Conservation (phyloP, 1,284 basidiomycete species). For the Leccinum pseudoinsigne region DNA sequence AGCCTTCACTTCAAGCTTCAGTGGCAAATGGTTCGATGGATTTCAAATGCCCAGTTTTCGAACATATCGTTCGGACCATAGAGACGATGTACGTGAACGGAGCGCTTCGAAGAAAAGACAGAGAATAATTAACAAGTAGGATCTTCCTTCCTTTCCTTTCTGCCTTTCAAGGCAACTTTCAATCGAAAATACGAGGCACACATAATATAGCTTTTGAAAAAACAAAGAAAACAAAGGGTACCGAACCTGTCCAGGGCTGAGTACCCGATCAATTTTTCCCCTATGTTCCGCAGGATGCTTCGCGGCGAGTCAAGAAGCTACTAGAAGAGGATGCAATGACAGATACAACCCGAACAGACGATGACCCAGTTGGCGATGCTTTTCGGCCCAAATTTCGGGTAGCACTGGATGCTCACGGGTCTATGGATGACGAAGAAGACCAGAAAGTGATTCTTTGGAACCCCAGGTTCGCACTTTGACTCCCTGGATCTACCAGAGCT, state of each 20-base stretch:
- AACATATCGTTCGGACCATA: neutral
- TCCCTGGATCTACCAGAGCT: neutral
- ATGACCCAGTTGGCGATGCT: constrained; percentile 79
- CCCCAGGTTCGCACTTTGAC: constrained; percentile 44
- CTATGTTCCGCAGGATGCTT: constrained; percentile 4
- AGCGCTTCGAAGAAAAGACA: neutral
- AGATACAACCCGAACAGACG: constrained; percentile 70
- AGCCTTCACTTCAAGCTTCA: neutral
- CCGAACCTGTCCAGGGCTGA: neutral
- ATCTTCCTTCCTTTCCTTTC: constrained; percentile 4
- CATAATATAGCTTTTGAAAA: neutral
- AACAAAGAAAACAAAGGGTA: neutral
- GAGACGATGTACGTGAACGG: neutral
- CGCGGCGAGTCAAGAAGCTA: constrained; percentile 5
- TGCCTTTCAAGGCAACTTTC: neutral
- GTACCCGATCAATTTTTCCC: constrained; percentile 21
- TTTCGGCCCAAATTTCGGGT: constrained; percentile 49
- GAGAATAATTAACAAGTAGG: neutral
- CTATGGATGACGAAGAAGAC: constrained; percentile 42
- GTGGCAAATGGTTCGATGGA: neutral
- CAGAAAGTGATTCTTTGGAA: constrained; percentile 67
- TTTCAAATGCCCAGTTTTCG: neutral
- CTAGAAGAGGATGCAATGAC: constrained; percentile 69
- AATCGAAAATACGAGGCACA: neutral
- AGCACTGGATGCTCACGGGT: constrained; percentile 44